Evolutionary conservation across 163 green algal species (phyloP).

Genomic region (Volvox carteri): DNA sequence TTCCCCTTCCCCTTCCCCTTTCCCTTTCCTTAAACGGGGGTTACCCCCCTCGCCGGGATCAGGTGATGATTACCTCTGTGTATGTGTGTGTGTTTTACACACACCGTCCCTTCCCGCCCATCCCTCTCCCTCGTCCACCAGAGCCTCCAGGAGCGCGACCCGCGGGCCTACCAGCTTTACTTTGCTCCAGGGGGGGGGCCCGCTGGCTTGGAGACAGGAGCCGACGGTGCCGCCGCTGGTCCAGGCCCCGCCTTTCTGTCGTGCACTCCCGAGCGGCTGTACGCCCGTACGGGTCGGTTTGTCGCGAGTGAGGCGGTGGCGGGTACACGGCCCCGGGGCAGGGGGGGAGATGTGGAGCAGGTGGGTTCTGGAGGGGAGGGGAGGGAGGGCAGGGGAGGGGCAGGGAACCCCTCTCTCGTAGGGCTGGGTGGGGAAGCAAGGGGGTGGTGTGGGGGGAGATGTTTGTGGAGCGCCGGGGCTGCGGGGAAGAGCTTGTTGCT

Average conservation of each 20-base stretch:
- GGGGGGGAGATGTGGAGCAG: constrained; percentile 66
- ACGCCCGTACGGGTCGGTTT: constrained; percentile 77
- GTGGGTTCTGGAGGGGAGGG: neutral
- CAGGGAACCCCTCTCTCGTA: too few relatives aligned
- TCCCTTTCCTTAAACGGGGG: too few relatives aligned
- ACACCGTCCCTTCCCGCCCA: neutral
- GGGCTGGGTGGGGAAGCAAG: too few relatives aligned
- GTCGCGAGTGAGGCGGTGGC: constrained; percentile 95
- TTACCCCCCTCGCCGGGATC: too few relatives aligned
- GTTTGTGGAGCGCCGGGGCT: too few relatives aligned
- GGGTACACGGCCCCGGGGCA: constrained; percentile 88
- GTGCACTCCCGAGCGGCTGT: constrained; percentile 95
- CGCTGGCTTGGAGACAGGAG: neutral
- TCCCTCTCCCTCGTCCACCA: constrained; percentile 57
- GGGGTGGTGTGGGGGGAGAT: too few relatives aligned
- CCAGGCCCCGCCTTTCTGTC: constrained; percentile 82
- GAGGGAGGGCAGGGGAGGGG: too few relatives aligned
- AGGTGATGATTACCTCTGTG: too few relatives aligned
- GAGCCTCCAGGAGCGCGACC: constrained; percentile 79
- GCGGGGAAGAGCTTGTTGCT: too few relatives aligned
- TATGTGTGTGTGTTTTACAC: neutral
- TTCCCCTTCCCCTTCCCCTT: too few relatives aligned
- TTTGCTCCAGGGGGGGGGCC: constrained; percentile 60
- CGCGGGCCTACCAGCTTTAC: constrained; percentile 88
- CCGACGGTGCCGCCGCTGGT: neutral